A percentile compares a stretch with the other conserved stretches of the same genome.
Evolutionary conservation across 805 yeast species (phyloP).

Genomic region (Spathaspora passalidarum): DNA sequence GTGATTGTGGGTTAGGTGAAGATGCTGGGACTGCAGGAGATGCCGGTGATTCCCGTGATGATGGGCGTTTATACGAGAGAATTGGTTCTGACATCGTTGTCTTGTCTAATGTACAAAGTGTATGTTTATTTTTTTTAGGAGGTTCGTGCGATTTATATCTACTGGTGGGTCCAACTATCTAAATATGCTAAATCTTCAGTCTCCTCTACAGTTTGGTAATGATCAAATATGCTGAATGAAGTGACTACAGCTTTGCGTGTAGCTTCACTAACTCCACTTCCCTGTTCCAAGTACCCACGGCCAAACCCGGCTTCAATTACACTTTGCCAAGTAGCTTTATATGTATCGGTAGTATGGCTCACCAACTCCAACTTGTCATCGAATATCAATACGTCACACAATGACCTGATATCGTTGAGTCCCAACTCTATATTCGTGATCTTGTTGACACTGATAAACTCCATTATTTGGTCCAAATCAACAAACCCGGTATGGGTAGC

Average conservation of each 20-base stretch:
- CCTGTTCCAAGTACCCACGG: constrained; percentile 22
- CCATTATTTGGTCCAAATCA: constrained; percentile 67
- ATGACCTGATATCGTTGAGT: constrained; percentile 66
- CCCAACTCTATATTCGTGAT: constrained; percentile 81
- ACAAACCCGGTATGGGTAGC: constrained; percentile 64
- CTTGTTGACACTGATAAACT: constrained; percentile 67
- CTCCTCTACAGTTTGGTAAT: constrained; percentile 26
- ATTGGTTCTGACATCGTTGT: background rate
- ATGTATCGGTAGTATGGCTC: constrained; percentile 52
- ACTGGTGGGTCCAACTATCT: constrained; percentile 30
- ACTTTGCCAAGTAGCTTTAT: constrained; percentile 81
- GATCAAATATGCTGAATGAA: constrained; percentile 21
- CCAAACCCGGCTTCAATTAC: constrained; percentile 68
- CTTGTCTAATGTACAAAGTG: background rate
- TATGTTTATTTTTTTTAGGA: no score
- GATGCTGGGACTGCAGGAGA: constrained; percentile 3
- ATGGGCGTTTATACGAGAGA: background rate
- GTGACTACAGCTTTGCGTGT: background rate
- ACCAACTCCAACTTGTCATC: constrained; percentile 81
- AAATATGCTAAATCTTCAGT: constrained; percentile 28
- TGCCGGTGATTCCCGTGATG: constrained; percentile 1
- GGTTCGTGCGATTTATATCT: no score
- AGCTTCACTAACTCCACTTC: constrained; percentile 1
- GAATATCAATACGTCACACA: constrained; percentile 83
- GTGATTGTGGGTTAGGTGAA: background rate